Evolutionary conservation across 495 filamentous ascomycete genomes (phyloP).

Genomic region (Cudoniella acicularis): DNA sequence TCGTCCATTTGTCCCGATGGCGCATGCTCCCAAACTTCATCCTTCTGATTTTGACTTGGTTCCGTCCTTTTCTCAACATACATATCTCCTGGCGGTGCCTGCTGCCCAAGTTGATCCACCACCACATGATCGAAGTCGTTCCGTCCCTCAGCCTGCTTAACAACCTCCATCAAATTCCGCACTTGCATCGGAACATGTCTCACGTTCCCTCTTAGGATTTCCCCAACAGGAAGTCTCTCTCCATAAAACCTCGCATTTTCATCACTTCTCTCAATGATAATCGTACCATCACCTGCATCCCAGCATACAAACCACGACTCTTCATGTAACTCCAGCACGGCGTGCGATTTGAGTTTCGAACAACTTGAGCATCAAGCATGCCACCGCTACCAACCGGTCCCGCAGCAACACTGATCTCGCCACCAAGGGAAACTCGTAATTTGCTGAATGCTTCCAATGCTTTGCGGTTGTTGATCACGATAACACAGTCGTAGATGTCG

Average conservation of each 20-base stretch:
- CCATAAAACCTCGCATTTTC: slow-evolving; percentile 79
- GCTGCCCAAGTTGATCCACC: slow-evolving; percentile 38
- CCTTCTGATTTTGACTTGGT: slow-evolving; percentile 10
- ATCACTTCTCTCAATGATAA: slow-evolving; percentile 73
- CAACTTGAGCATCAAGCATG: slow-evolving; percentile 56
- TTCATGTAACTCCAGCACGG: slow-evolving; percentile 83
- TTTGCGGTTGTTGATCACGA: slow-evolving; percentile 73
- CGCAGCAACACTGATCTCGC: slow-evolving; percentile 69
- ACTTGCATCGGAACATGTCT: slow-evolving; percentile 14
- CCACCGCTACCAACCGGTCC: slow-evolving; percentile 72
- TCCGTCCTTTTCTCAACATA: slow-evolving; percentile 40
- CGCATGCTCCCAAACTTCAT: background rate
- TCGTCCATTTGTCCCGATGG: background rate
- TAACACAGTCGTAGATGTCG: slow-evolving; percentile 81
- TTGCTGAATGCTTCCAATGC: slow-evolving; percentile 72
- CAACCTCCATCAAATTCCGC: slow-evolving; percentile 20
- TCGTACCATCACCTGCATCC: slow-evolving; percentile 71
- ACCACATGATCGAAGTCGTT: slow-evolving; percentile 34
- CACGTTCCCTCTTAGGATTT: slow-evolving; percentile 68
- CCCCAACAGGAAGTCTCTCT: slow-evolving; percentile 53
- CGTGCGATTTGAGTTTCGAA: slow-evolving; percentile 22
- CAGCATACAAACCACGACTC: slow-evolving; percentile 73
- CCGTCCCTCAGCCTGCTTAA: slow-evolving; percentile 19
- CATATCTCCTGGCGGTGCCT: slow-evolving; percentile 70
- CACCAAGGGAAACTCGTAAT: slow-evolving; percentile 68